A percentile compares a stretch with the other conserved stretches of the same genome.
These are phyloP conservation scores for Yarrowia keelungensis DNA, from an alignment of 805 yeast species.

Conservation along the genomic window DNA sequence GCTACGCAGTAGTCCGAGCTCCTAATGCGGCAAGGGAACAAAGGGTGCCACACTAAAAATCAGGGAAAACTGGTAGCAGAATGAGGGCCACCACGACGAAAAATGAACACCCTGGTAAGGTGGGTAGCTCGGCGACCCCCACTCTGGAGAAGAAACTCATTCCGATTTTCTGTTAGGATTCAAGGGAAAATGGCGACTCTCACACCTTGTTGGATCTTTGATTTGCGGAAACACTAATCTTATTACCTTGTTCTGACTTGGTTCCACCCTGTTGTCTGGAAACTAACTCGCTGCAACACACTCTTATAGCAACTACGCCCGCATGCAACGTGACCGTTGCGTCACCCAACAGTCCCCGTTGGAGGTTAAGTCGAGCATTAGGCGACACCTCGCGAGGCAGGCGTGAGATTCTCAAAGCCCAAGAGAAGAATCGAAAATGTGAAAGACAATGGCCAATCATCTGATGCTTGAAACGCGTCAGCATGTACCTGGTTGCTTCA, in stretches of 20 bases:
- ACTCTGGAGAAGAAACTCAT: slow-evolving; percentile 1
- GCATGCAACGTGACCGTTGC: slow-evolving; percentile 36
- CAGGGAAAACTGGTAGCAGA: too few relatives aligned
- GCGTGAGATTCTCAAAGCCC: too few relatives aligned
- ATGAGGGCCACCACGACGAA: too few relatives aligned
- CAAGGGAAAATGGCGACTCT: slow-evolving; percentile 4
- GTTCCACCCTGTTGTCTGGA: slow-evolving; percentile 18
- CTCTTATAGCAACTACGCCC: slow-evolving; percentile 29
- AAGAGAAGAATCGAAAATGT: too few relatives aligned
- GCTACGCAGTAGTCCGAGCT: background rate
- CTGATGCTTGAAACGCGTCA: background rate
- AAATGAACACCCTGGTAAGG: too few relatives aligned
- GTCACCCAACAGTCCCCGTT: slow-evolving; percentile 25
- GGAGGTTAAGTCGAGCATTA: slow-evolving; percentile 6
- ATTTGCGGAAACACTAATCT: slow-evolving; percentile 20
- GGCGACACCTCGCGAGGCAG: too few relatives aligned
- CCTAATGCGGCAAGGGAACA: background rate
- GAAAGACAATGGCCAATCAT: background rate
- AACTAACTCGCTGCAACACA: slow-evolving; percentile 17
- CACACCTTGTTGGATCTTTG: background rate
- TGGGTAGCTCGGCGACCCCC: background rate
- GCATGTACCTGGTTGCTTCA: too few relatives aligned
- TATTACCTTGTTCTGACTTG: background rate
- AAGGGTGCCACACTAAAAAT: too few relatives aligned
- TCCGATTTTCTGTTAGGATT: background rate